phyloP scores from a whole-genome alignment of 164 flowering plant genomes.

The Macadamia integrifolia region DNA sequence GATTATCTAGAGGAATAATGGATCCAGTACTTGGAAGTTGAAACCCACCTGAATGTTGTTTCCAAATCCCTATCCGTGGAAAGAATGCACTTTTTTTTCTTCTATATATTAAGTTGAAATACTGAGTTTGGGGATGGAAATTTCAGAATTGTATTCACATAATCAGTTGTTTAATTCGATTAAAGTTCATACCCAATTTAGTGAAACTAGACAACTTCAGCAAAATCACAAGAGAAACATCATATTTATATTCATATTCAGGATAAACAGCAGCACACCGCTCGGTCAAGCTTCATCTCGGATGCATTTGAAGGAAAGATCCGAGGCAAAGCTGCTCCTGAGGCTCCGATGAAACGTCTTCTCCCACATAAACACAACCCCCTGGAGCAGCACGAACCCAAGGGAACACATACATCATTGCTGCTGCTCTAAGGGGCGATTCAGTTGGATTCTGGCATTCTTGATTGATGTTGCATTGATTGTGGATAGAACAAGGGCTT shows the following conservation, averaged over 20 bases:
- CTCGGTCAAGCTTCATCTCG: slow-evolving; percentile 16
- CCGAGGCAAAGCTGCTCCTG: slow-evolving; percentile 23
- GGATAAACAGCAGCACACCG: slow-evolving; percentile 13
- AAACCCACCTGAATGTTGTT: too few species aligned
- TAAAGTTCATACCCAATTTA: neutral
- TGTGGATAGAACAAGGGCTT: neutral
- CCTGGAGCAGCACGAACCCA: slow-evolving; percentile 4
- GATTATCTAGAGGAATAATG: too few species aligned
- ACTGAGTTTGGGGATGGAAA: too few species aligned
- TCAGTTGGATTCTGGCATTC: neutral
- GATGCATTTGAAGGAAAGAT: slow-evolving; percentile 18
- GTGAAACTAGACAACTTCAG: too few species aligned
- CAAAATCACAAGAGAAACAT: too few species aligned
- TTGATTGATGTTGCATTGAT: too few species aligned
- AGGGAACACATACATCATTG: neutral
- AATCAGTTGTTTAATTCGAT: too few species aligned
- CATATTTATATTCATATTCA: neutral
- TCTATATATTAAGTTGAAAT: too few species aligned
- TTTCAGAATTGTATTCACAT: too few species aligned
- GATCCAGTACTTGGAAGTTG: too few species aligned
- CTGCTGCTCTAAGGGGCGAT: neutral
- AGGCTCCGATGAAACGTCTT: slow-evolving; percentile 35
- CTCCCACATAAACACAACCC: slow-evolving; percentile 38
- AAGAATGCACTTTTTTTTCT: too few species aligned
- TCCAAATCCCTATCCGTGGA: too few species aligned